Conservation (phyloP, 192 early-diverging fungal species). For the Pecoramyces ruminantium region DNA sequence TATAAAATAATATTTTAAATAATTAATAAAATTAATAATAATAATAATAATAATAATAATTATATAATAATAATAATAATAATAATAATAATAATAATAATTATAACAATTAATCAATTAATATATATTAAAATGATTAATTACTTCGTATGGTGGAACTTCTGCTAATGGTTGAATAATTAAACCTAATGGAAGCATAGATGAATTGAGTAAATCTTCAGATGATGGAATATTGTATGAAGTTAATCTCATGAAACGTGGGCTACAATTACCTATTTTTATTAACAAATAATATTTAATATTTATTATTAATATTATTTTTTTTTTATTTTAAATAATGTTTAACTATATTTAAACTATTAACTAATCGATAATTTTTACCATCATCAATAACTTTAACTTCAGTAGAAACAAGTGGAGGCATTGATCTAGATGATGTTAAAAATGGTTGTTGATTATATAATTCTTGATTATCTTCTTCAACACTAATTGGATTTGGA, state of each 20-base stretch:
- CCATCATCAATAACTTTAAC: conserved; percentile 79
- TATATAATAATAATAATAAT: too few species aligned
- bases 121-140: too few species aligned
- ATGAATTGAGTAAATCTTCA: conserved; percentile 57
- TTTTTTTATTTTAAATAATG: too few species aligned
- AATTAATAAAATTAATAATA: background rate
- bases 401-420: conserved; percentile 64
- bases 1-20: background rate
- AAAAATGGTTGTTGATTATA: conserved; percentile 48
- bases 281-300: too few species aligned
- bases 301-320: background rate
- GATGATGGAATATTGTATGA: conserved; percentile 71
- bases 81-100: too few species aligned
- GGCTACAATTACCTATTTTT: conserved; percentile 60
- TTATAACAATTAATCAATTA: too few species aligned
- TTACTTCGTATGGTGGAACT: conserved; percentile 53
- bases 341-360: too few species aligned
- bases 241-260: conserved; percentile 78
- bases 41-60: too few species aligned
- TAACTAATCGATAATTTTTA: background rate
- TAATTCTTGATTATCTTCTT: conserved; percentile 57
- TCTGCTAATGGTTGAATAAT: conserved; percentile 85
- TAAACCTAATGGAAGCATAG: conserved; percentile 71
- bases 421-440: conserved; percentile 45
- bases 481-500: conserved; percentile 72